Evolutionary conservation across 2,329 filamentous ascomycete genomes (phyloP), one percentile per base, ranked within the genome.

Genomic region (Tolypocladium amazonense): DNA sequence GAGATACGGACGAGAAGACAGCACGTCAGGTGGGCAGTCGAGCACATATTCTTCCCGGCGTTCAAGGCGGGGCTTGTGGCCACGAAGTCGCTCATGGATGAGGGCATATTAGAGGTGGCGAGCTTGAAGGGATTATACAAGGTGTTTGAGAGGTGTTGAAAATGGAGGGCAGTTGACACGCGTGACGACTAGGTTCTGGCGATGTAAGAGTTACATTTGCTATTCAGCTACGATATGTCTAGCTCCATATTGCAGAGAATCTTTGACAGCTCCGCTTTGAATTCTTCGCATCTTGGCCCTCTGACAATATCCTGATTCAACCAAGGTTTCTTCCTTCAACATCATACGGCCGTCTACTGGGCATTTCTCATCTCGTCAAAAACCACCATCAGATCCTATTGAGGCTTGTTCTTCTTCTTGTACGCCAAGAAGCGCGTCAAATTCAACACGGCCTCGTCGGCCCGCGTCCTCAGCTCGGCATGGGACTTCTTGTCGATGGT

Each of bases 51-150:
- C 59, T 97, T 99, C 66, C 94, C 94, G 0, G 90, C 92, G 0
- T 90, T 97, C 69, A 90, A 91, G 71, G 80, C 88, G 6, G 81
- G 92, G 60, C 75, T 99, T 55, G 85, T 97, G 59, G 92, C 90
- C 25, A 97, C 94, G 11, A 88, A 83, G 64, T 80, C 82, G 6
- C 75, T 97, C 67, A 83, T 95, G 75, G 84, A 86, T 57, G 88
- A 86, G 0, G 82, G 79, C 11, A 85, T 96, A 14, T 76, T 96
- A 55, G 93, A 99, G 73, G 85, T 96, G 56, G 93, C 94, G 2
- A 91, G 95, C 75, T 73, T 97, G 61, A 97, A 96, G 73, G 92
- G 92, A 0, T 71, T 99, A 60, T 99, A 99, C 73, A 80, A 90
- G 54, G 92, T 97, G 3, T 99, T 99, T 79, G 94, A 99, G 75